phyloP scores from a whole-genome alignment of 2,329 filamentous ascomycete genomes.

The Penicillium rolfsii region DNA sequence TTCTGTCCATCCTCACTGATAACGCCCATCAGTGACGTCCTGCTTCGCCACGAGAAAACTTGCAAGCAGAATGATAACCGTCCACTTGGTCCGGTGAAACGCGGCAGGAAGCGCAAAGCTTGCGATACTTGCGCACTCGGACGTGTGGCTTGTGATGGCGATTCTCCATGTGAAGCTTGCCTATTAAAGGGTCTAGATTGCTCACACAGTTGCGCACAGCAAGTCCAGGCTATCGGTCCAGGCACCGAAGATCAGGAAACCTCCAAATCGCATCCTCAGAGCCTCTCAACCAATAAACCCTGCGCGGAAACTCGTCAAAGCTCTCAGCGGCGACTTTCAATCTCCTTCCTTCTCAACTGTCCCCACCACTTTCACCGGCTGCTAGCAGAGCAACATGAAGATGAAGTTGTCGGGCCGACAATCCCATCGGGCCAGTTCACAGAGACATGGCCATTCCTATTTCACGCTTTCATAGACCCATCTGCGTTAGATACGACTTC shows the following conservation, averaged over 20 bases:
- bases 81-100: neutral
- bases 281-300: neutral
- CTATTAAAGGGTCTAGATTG: neutral
- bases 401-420: neutral
- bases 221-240: neutral
- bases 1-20: neutral
- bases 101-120: neutral
- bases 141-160: neutral
- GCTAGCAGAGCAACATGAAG: neutral
- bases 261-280: neutral
- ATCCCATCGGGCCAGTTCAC: neutral
- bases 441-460: neutral
- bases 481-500: neutral
- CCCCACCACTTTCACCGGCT: neutral
- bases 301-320: neutral
- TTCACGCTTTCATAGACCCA: neutral
- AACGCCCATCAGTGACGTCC: neutral
- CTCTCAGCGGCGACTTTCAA: neutral
- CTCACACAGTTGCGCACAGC: neutral
- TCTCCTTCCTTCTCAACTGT: neutral
- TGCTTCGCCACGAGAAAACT: neutral
- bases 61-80: neutral
- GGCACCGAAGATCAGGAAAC: neutral
- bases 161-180: neutral
- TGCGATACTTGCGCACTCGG: neutral